Base-by-base conservation (phyloP, 139 green algal species). In the Diplosphaera chodatii region DNA sequence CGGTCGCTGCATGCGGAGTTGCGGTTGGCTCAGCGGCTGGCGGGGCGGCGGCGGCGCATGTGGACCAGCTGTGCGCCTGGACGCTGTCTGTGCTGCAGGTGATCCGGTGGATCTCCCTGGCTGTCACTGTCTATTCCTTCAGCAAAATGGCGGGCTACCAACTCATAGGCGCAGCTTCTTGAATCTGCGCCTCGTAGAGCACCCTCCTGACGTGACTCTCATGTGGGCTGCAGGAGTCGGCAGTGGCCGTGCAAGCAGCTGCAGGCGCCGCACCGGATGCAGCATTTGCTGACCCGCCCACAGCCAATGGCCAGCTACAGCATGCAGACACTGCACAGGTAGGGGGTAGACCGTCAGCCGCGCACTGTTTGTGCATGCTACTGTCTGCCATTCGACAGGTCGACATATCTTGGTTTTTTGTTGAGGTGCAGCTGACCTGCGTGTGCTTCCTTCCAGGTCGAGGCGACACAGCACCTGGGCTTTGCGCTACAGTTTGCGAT, bases 401-500 rank as follows among this genome's bases (percentile, higher is more conserved):
- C n/a, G n/a, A n/a, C n/a, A n/a, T n/a, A n/a, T n/a, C n/a, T n/a
- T n/a, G n/a, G 10, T 48, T 48, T 6, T 48, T 48, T 48, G 37
- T 48, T 6, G 8, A 48, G 37, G 37, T 20, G 37, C 37, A 48
- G 37, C 37, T 48, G 37, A 48, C 37, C 37, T 10, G 8, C 48
- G 8, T 3, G 3, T 3, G 10, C 16, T 25, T 59, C 10, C 4
- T 4, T 18, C 3, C 48, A 59, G 48, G 48, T 59, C 16, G 48
- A 59, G 48, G 48, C 48, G 16, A 59, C 48, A 3, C 48, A 25
- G 16, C 31, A 59, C 29, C 28, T 85, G 29, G 77, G 69, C 28
- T 76, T 68, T 63, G 62, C 74, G 16, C 30, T 88, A 67, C 71
- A 87, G 71, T 66, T 86, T 25, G 55, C 85, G 62, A 56, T 77